Base-by-base conservation (phyloP, 805 yeast genomes). In the Hyphopichia homilentoma region DNA sequence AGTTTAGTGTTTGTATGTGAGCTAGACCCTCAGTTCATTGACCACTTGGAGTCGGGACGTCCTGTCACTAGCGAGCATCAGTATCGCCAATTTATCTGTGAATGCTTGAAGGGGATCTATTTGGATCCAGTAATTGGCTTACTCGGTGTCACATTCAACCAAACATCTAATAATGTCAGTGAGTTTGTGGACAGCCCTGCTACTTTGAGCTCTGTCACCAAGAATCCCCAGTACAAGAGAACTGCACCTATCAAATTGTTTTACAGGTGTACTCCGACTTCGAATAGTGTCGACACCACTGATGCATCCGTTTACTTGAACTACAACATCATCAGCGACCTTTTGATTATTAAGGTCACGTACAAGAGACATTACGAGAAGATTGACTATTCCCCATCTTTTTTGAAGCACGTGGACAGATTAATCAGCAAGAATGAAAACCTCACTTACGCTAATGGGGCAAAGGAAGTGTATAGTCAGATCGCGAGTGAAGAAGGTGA, bases 121-220 rank as follows among this genome's bases (percentile, higher is more conserved):
- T 41, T 65, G 12, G 69, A 65, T 29, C 70, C 69, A 6, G 51
- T 65, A 29, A 47, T 65, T 33, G 71, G 68, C 16, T 46, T 55
- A 30, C 43, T 54, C 34, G 54, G 54, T 17, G 41, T 52, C 36
- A 52, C 53, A 34, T 59, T 49, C 39, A 39, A 49, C 18, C 57
- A 56, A 17, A 47, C 55, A 12, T 43, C 59, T 8, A 43, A 61
- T n/a, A 65, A 65, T 40, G 42, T 59, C 5, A 58, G 53, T 38
- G 59, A 52, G 25, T 35, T 41, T 27, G 30, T 41, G 5, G 32
- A 40, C 9, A 25, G 22, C 6, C 14, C 30, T 7, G 14, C 34
- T 3, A 15, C 27, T 6, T 29, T 27, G 25, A 37, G 33, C 13
- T 18, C 24, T 21, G 16, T 11, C n/a, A 21, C 29, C 4, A 36